phyloP scores from a whole-genome alignment of 176 grass and related monocot genomes.

The Oryza glumipatula region DNA sequence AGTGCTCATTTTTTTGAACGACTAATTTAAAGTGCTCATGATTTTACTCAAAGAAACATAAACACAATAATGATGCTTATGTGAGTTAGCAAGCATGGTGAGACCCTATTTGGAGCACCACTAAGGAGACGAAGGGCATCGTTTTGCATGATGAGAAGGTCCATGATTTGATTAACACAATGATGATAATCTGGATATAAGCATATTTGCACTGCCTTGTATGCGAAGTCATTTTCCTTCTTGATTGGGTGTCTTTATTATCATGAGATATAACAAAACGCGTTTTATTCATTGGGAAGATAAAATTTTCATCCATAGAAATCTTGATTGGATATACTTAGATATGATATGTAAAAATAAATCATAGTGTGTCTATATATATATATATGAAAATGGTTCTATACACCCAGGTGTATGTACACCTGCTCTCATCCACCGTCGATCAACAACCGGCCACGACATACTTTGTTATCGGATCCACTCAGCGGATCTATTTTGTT shows the following conservation, averaged over 20 bases:
- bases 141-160: constrained; percentile 13
- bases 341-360: too few species aligned
- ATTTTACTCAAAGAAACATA: constrained; percentile 23
- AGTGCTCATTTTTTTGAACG: not conserved
- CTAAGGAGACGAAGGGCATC: constrained; percentile 5
- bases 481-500: too few species aligned
- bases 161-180: constrained; percentile 22
- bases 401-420: too few species aligned
- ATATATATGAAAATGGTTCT: too few species aligned
- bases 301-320: not conserved
- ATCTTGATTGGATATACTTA: too few species aligned
- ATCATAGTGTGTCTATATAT: too few species aligned
- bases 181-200: not conserved
- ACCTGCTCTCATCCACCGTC: too few species aligned
- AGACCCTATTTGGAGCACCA: constrained; percentile 20
- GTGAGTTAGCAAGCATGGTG: constrained; percentile 20
- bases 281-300: not conserved
- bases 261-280: not conserved
- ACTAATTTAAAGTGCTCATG: not conserved
- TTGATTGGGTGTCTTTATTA: not conserved
- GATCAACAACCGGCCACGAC: too few species aligned
- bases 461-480: too few species aligned
- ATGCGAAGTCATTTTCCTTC: not conserved
- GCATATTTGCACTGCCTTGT: not conserved
- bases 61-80: constrained; percentile 27